phyloP scores from a whole-genome alignment of 2,329 filamentous ascomycete genomes.

The Onygenales sp. region DNA sequence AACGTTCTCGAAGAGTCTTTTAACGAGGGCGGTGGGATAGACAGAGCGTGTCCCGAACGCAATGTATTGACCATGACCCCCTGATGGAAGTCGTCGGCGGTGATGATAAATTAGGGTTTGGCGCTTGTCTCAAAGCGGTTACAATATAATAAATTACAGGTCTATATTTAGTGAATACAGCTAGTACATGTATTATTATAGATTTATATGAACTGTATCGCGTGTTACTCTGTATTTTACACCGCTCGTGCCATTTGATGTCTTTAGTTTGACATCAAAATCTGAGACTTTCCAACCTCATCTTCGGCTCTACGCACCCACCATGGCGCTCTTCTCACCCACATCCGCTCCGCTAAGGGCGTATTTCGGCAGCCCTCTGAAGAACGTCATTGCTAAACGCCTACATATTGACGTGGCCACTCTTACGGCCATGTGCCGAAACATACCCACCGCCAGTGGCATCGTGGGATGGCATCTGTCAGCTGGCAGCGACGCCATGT shows the following conservation, averaged over 20 bases:
- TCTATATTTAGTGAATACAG: neutral
- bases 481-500: too few relatives aligned
- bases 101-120: neutral
- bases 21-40: neutral
- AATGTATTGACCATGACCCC: neutral
- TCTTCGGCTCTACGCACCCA: too few relatives aligned
- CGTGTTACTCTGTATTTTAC: neutral
- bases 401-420: too few relatives aligned
- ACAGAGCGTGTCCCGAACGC: neutral
- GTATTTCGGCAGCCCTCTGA: too few relatives aligned
- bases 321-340: too few relatives aligned
- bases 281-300: neutral
- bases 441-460: too few relatives aligned
- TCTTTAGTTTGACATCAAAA: neutral
- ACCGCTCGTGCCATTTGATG: neutral
- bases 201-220: neutral
- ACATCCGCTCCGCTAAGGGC: too few relatives aligned
- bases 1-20: neutral
- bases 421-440: too few relatives aligned
- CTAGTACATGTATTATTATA: neutral
- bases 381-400: too few relatives aligned
- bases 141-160: neutral
- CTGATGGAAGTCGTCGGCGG: neutral
- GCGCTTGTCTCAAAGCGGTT: neutral
- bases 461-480: too few relatives aligned